Evolutionary conservation across 2,329 filamentous ascomycete species (phyloP).

Genomic region (Fonsecaea multimorphosa): DNA sequence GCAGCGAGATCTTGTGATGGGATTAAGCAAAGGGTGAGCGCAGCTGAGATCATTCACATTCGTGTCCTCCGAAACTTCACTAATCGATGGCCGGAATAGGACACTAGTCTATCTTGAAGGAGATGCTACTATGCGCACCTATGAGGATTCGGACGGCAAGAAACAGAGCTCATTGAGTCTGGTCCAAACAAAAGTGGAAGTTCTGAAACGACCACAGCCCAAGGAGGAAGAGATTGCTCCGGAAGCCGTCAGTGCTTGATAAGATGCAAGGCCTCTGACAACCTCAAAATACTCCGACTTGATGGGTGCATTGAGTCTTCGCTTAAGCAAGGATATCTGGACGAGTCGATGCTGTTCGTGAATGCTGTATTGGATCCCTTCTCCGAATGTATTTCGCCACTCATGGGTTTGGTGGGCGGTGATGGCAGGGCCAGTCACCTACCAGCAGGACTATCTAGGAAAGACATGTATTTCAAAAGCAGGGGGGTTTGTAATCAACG

Average conservation of each 20-base stretch:
- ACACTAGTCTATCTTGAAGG: constrained; percentile 83
- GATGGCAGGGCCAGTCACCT: constrained; percentile 9
- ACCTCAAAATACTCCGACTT: background rate
- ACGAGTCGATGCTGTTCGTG: background rate
- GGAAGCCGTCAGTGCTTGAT: background rate
- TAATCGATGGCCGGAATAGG: constrained; percentile 54
- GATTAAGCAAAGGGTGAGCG: constrained; percentile 83
- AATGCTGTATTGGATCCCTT: constrained; percentile 10
- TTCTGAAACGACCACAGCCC: constrained; percentile 36
- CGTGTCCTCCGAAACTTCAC: constrained; percentile 1
- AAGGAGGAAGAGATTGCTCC: constrained; percentile 29
- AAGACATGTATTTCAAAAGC: background rate
- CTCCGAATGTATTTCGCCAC: constrained; percentile 26
- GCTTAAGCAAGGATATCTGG: background rate
- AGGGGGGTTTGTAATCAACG: background rate
- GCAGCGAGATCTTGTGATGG: constrained; percentile 74
- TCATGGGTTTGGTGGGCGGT: constrained; percentile 19
- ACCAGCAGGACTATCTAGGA: background rate
- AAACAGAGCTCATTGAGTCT: constrained; percentile 68
- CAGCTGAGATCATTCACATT: background rate
- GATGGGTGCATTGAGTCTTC: background rate
- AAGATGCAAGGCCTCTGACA: background rate
- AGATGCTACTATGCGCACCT: constrained; percentile 72
- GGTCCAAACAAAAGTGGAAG: constrained; percentile 72
- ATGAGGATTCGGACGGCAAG: constrained; percentile 71